These are phyloP conservation scores for Pseudohalonectria lignicola DNA, from an alignment of 2,329 filamentous ascomycete genomes.

Conservation along the genomic window DNA sequence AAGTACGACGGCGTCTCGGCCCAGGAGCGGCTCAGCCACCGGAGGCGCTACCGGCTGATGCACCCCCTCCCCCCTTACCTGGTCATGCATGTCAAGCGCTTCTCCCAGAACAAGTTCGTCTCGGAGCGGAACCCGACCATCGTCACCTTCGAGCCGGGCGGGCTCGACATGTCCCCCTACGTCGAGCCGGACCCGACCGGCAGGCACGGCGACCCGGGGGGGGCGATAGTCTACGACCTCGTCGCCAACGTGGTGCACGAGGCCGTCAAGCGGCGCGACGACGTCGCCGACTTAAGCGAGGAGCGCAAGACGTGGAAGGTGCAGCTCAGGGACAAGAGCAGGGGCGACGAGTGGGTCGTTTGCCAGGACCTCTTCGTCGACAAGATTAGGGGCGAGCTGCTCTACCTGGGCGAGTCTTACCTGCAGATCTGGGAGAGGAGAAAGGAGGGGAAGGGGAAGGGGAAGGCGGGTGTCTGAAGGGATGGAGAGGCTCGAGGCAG, in stretches of 20 bases:
- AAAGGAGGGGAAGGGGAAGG: slow-evolving; percentile 33
- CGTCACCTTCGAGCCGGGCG: slow-evolving; percentile 74
- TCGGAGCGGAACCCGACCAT: slow-evolving; percentile 95
- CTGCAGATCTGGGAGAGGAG: slow-evolving; percentile 92
- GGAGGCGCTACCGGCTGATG: slow-evolving; percentile 78
- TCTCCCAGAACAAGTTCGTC: slow-evolving; percentile 94
- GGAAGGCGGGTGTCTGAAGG: slow-evolving; percentile 21
- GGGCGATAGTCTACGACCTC: slow-evolving; percentile 89
- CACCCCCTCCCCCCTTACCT: slow-evolving; percentile 88
- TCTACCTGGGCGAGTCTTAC: slow-evolving; percentile 91
- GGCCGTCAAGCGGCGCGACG: slow-evolving; percentile 65
- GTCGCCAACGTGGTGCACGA: slow-evolving; percentile 91
- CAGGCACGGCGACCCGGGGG: slow-evolving; percentile 28
- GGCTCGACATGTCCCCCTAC: slow-evolving; percentile 80
- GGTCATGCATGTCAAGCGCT: slow-evolving; percentile 92
- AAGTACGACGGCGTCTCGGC: slow-evolving; percentile 88
- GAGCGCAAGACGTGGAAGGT: slow-evolving; percentile 87
- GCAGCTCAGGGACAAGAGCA: slow-evolving; percentile 71
- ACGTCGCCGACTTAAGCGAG: slow-evolving; percentile 83
- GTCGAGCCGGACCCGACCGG: slow-evolving; percentile 75
- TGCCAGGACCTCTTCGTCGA: slow-evolving; percentile 93
- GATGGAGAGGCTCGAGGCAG: too few relatives aligned
- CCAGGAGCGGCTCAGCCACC: slow-evolving; percentile 80
- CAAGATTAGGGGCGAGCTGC: slow-evolving; percentile 73
- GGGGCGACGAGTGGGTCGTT: slow-evolving; percentile 83